Evolutionary conservation across 2,329 filamentous ascomycete species (phyloP).

Genomic region (Aspergillus tubingensis): DNA sequence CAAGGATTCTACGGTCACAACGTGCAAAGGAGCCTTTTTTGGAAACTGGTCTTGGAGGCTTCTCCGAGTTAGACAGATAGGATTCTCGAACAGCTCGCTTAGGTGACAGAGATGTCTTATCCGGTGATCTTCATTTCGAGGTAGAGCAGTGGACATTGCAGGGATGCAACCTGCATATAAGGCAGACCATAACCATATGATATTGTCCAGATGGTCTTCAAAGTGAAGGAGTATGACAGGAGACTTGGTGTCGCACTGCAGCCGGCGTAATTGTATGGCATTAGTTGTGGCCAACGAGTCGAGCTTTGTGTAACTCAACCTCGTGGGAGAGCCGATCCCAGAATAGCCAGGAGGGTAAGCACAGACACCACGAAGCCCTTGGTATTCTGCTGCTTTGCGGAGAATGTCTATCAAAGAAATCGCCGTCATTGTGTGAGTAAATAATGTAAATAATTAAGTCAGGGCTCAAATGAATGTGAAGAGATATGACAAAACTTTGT

Average conservation of each 20-base stretch:
- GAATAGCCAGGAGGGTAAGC: not conserved
- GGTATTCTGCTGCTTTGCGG: not conserved
- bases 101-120: constrained; percentile 35
- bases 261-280: not conserved
- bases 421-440: not conserved
- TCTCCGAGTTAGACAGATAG: constrained; percentile 12
- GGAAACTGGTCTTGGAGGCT: not conserved
- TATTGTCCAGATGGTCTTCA: constrained; percentile 37
- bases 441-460: not conserved
- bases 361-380: not conserved
- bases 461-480: no score
- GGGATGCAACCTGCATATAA: constrained; percentile 40
- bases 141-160: constrained; percentile 38
- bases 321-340: not conserved
- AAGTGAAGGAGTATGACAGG: constrained; percentile 30
- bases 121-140: constrained; percentile 29
- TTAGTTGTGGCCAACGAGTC: not conserved
- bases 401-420: not conserved
- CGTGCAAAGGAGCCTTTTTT: not conserved
- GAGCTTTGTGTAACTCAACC: not conserved
- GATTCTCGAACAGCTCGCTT: constrained; percentile 10
- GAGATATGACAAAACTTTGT: not conserved
- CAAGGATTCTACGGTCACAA: not conserved
- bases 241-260: not conserved
- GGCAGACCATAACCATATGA: constrained; percentile 46